Evolutionary conservation across 2,329 filamentous ascomycete species (phyloP), one percentile per base, ranked within the genome.

Genomic region (Aspergillus brunneoviolaceus): DNA sequence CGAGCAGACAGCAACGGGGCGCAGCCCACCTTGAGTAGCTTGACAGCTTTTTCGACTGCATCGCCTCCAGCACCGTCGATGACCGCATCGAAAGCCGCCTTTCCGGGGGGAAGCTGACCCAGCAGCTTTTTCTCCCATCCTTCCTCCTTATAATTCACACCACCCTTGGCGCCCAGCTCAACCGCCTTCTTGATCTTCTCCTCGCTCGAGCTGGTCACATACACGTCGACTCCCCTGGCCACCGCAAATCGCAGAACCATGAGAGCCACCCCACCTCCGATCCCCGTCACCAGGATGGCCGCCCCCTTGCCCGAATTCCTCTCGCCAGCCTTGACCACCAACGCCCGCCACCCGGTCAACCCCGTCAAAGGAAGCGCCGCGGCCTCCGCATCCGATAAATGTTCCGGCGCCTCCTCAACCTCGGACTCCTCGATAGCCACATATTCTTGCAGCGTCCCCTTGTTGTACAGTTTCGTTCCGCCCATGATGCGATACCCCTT

Each of bases 21-120:
- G 12, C 11, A 51, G 69, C 76, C 65, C 66, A 83, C 82, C 79
- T 91, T 93, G 55, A 98, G 79, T 55, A 96, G 71, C 70, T 81
- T 87, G 51, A 82, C 79, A 1, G 85, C 84, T 73, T 87, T 89
- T 42, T 82, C 80, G n/a, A 96, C 84, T 49, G 96, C 82, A 76
- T 96, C 89, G 1, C 92, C 93, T 3, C 94, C 94, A 0, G 94
- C 93, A 2, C 95, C 94, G 76, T 98, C 95, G 66, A 98, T 84
- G 51, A 98, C 88, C 21, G 89, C 88, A 76, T 98, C 95, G 64
- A 83, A 90, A 56, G 87, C 86, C 64, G 87, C 82, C 51, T 89
- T 86, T 47, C 79, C 75, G 0, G 90, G 86, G 27, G 96, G 79
- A 68, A 87, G 71, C 51, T 76, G 76, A 21, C 68, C 70, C 58